Percentiles rank a stretch among this genome's conserved stretches.
phyloP scores from a whole-genome alignment of 2,329 filamentous ascomycete genomes.

The Sordariomycetes sp. region DNA sequence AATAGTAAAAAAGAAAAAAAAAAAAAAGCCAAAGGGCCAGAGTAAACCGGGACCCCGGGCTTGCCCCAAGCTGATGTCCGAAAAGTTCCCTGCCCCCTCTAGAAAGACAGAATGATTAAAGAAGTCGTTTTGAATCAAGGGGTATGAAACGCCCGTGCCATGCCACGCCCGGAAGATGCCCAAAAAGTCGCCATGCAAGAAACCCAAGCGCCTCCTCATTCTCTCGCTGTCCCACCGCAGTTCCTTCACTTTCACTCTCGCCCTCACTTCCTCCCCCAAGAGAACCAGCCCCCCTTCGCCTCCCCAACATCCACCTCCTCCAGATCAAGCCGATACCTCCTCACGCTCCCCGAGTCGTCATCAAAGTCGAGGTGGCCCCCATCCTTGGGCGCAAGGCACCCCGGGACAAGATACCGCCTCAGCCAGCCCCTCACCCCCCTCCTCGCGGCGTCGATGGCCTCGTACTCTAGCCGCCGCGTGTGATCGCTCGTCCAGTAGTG shows the following conservation, averaged over 20 bases:
- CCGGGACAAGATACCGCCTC: slow-evolving; percentile 41
- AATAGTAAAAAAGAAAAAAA: neutral
- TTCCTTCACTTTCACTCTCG: neutral
- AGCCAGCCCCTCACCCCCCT: slow-evolving; percentile 48
- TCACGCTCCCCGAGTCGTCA: slow-evolving; percentile 49
- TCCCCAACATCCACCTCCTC: slow-evolving; percentile 20
- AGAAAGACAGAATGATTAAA: neutral
- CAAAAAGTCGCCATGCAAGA: too few relatives aligned
- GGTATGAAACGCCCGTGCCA: slow-evolving; percentile 2
- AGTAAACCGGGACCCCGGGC: neutral
- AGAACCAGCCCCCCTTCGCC: neutral
- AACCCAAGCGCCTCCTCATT: too few relatives aligned
- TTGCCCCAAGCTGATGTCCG: neutral
- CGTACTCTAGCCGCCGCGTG: slow-evolving; percentile 50
- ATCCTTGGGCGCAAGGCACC: slow-evolving; percentile 41
- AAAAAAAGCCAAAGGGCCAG: neutral
- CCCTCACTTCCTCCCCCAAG: neutral
- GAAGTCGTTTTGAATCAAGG: slow-evolving; percentile 1
- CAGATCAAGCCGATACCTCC: slow-evolving; percentile 46
- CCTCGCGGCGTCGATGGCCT: slow-evolving; percentile 50
- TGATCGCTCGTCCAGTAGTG: slow-evolving; percentile 56
- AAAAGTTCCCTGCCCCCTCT: neutral
- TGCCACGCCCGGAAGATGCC: neutral
- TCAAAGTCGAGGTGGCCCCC: slow-evolving; percentile 41
- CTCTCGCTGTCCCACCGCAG: too few relatives aligned